Percentiles rank a stretch among this genome's conserved stretches.
Evolutionary conservation across 1,284 basidiomycete species (phyloP).

Genomic region (Melampsora americana): DNA sequence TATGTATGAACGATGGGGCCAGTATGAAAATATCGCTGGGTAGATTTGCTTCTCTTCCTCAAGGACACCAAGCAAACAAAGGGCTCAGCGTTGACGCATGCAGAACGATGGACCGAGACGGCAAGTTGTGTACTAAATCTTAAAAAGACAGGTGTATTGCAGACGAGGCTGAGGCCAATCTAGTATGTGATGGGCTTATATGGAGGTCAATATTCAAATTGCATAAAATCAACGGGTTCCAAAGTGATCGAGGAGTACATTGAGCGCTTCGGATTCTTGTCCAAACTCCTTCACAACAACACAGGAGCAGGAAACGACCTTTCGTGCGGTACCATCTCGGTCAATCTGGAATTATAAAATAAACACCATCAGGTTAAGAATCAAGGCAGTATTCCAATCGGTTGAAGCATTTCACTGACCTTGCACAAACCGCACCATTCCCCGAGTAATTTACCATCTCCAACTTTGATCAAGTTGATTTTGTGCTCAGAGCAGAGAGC

Average conservation of each 20-base stretch:
- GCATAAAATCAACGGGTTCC: conserved; percentile 33
- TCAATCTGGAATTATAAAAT: conserved; percentile 14
- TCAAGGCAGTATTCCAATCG: not conserved
- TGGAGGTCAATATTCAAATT: not conserved
- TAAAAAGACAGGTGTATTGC: too few relatives aligned
- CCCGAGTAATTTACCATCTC: conserved; percentile 40
- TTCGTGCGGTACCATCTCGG: conserved; percentile 40
- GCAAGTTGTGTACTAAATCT: too few relatives aligned
- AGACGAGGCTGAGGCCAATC: too few relatives aligned
- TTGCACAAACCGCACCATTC: conserved; percentile 44
- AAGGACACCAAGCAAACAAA: too few relatives aligned
- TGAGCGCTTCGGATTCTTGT: conserved; percentile 42
- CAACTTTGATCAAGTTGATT: conserved; percentile 43
- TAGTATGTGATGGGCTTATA: too few relatives aligned
- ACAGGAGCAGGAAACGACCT: conserved; percentile 41
- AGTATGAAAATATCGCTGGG: too few relatives aligned
- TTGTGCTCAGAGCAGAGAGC: conserved; percentile 43
- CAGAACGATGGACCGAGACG: too few relatives aligned
- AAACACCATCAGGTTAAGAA: not conserved
- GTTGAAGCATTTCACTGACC: not conserved
- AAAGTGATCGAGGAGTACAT: conserved; percentile 42
- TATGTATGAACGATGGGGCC: too few relatives aligned
- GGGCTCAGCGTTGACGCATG: too few relatives aligned
- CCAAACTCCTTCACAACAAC: conserved; percentile 44
- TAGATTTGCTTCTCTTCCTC: too few relatives aligned